A percentile compares a stretch with the other conserved stretches of the same genome.
phyloP scores from a whole-genome alignment of 1,284 basidiomycete genomes.

The Psilocybe mexicana region DNA sequence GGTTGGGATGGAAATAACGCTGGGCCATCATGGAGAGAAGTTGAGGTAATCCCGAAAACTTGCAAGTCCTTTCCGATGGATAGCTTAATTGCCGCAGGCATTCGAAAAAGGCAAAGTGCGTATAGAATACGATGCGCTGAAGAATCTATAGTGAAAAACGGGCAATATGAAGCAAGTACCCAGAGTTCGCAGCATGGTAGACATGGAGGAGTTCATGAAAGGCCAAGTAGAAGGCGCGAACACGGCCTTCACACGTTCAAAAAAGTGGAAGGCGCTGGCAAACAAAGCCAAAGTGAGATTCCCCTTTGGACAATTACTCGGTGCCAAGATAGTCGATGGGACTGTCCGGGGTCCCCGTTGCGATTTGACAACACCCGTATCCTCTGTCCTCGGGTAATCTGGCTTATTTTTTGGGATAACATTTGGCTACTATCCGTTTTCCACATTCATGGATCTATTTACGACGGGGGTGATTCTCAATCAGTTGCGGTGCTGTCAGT shows the following conservation, averaged over 20 bases:
- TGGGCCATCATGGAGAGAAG: slow-evolving; percentile 15
- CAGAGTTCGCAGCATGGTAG: slow-evolving; percentile 10
- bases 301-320: slow-evolving; percentile 7
- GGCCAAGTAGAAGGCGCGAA: neutral
- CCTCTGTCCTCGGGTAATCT: slow-evolving; percentile 21
- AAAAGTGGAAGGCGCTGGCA: neutral
- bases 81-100: neutral
- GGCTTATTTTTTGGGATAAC: slow-evolving; percentile 4
- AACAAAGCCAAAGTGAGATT: neutral
- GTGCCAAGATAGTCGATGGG: neutral
- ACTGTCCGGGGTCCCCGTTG: slow-evolving; percentile 8
- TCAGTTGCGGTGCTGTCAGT: neutral
- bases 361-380: slow-evolving; percentile 16
- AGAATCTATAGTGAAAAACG: neutral
- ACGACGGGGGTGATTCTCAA: neutral
- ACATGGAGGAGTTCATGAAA: neutral
- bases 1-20: neutral
- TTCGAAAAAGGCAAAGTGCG: neutral
- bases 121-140: neutral
- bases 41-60: slow-evolving; percentile 2
- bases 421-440: neutral
- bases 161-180: slow-evolving; percentile 1
- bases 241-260: neutral
- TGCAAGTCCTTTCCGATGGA: slow-evolving; percentile 3
- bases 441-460: neutral